Evolutionary conservation across 306 rosid genomes (phyloP).

Genomic region (Vicia sativa): DNA sequence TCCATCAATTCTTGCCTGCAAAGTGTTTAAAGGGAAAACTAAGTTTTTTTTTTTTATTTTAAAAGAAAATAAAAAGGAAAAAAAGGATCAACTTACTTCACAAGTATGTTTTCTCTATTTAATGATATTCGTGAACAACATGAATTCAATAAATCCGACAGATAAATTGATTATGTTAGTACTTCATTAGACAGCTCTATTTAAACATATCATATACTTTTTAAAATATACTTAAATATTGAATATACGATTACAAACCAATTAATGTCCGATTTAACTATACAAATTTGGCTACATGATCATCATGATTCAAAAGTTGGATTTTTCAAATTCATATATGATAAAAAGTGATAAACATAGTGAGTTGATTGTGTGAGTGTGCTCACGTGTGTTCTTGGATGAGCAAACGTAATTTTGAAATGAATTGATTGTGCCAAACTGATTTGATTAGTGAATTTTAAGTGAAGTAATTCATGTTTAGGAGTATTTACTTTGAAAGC

Average conservation of each 20-base stretch:
- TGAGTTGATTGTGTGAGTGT: background rate
- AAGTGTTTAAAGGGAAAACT: slow-evolving; percentile 31
- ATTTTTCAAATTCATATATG: background rate
- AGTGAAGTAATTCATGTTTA: background rate
- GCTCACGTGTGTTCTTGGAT: background rate
- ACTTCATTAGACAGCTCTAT: background rate
- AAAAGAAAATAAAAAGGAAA: background rate
- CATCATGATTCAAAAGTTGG: background rate
- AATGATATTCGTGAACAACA: background rate
- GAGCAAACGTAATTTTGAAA: background rate
- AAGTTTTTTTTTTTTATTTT: slow-evolving; percentile 6
- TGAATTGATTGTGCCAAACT: background rate
- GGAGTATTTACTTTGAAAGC: background rate
- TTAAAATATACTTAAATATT: background rate
- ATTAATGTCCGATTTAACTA: background rate
- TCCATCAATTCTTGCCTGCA: slow-evolving; percentile 98
- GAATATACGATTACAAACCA: background rate
- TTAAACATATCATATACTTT: background rate
- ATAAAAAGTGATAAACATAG: background rate
- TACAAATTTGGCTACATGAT: background rate
- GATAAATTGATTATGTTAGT: background rate
- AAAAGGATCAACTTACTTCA: background rate
- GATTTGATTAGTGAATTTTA: background rate
- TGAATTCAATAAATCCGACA: background rate
- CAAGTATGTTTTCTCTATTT: background rate